A percentile compares a stretch with the other conserved stretches of the same genome.
These are phyloP conservation scores for Cladophialophora carrionii DNA, from an alignment of 2,329 filamentous ascomycete species.

Conservation along the genomic window DNA sequence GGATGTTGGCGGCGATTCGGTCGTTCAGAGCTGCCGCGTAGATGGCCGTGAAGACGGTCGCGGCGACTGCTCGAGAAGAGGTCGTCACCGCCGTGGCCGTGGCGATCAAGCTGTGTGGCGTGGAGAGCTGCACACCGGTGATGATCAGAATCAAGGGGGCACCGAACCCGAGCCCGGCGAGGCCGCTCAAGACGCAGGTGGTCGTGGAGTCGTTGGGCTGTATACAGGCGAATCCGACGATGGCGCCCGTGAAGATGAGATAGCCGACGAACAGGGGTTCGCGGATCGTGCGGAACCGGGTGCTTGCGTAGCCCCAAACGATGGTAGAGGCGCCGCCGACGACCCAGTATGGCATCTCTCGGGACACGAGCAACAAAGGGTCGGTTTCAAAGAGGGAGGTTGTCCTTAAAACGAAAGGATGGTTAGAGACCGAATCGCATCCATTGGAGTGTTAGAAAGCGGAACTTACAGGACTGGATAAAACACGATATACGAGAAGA, in stretches of 20 bases:
- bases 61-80: slow-evolving; percentile 31
- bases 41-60: slow-evolving; percentile 34
- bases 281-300: slow-evolving; percentile 34
- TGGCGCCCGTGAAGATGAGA: slow-evolving; percentile 32
- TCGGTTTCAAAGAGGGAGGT: slow-evolving; percentile 30
- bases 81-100: slow-evolving; percentile 35
- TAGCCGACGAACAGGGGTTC: slow-evolving; percentile 31
- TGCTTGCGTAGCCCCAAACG: slow-evolving; percentile 28
- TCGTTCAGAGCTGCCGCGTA: slow-evolving; percentile 29
- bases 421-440: neutral
- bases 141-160: slow-evolving; percentile 34
- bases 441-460: neutral
- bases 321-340: slow-evolving; percentile 25
- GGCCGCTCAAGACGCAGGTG: slow-evolving; percentile 20
- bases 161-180: slow-evolving; percentile 33
- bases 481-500: slow-evolving; percentile 35
- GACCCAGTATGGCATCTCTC: slow-evolving; percentile 32
- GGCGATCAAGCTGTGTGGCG: slow-evolving; percentile 33
- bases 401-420: slow-evolving; percentile 6
- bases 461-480: slow-evolving; percentile 34
- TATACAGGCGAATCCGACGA: slow-evolving; percentile 29
- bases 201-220: slow-evolving; percentile 22
- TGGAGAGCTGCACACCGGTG: slow-evolving; percentile 33
- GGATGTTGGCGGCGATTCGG: slow-evolving; percentile 26
- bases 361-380: slow-evolving; percentile 25